Evolutionary conservation across 345 rosid species (phyloP).

Genomic region (Eucalyptus fibrosa): DNA sequence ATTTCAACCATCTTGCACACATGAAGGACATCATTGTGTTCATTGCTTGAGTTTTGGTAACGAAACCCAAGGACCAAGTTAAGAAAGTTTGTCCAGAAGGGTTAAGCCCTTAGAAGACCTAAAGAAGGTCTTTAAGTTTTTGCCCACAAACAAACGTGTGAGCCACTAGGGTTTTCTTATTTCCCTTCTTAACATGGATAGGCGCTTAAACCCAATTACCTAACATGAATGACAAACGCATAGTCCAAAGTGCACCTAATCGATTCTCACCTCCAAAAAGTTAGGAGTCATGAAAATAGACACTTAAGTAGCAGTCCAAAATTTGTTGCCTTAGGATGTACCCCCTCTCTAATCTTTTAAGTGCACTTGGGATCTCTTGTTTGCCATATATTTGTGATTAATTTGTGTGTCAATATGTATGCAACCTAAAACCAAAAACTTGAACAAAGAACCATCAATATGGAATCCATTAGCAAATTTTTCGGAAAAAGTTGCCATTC

Average conservation of each 20-base stretch:
- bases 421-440: neutral
- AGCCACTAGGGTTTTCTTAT: neutral
- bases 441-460: neutral
- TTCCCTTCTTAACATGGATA: neutral
- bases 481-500: neutral
- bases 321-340: neutral
- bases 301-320: neutral
- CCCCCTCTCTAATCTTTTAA: neutral
- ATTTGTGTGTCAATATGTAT: neutral
- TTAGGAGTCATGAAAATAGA: neutral
- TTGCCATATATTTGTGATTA: neutral
- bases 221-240: neutral
- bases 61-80: neutral
- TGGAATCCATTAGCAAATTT: neutral
- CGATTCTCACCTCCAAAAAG: neutral
- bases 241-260: neutral
- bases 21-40: neutral
- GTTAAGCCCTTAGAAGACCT: neutral
- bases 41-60: neutral
- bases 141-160: neutral
- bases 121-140: neutral
- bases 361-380: neutral
- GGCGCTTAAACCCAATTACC: neutral
- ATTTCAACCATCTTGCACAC: neutral
- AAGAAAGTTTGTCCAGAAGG: neutral